Evolutionary conservation across 1,284 basidiomycete species (phyloP), one percentile per base, ranked within the genome.

Genomic region (Sphagnurus paluster): DNA sequence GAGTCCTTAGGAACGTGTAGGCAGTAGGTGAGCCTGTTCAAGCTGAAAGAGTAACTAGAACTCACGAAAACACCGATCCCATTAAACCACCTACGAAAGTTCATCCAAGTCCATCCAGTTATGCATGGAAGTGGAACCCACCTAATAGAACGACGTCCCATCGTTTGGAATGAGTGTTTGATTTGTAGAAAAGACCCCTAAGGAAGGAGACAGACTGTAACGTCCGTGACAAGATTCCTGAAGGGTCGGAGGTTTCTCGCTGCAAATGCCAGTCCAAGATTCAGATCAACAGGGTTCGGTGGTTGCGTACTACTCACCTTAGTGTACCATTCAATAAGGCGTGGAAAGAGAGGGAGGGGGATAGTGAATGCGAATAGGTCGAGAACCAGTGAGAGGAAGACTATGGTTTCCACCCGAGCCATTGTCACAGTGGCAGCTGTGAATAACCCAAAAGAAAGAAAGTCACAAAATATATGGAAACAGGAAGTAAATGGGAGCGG

Each of bases 311-410:
- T 33, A 62, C 80, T 56, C 53, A 87, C 87, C 63, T 80, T 65
- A 5, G 85, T 84, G 62, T 93, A 95, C 90, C 90, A 95, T 69
- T 93, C 87, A 41, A 92, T 88, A 42, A 92, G 74, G 33, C 92
- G 81, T 36, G 92, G 93, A 66, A 95, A 95, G 30, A 95, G 79
- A 25, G 92, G 92, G 24, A 95, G 74, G n/a, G 92, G 92, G 35
- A 95, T 90, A n/a, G 93, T 95, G 66, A 94, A 95, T 10, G 92
- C 91, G 49, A 95, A 87, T 14, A 95, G 80, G 65, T 95, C 92
- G 40, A 95, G 75, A 20, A 95, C 77, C 28, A 95, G 71, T 2
- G 91, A 92, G 46, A 88, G 63, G 62, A 94, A 85, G 39, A 95
- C 91, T 52, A 93, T 76, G 2, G 77, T 82, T 64, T 87, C 82